Conservation (phyloP, 306 rosid species). For the Castanea sativa region DNA sequence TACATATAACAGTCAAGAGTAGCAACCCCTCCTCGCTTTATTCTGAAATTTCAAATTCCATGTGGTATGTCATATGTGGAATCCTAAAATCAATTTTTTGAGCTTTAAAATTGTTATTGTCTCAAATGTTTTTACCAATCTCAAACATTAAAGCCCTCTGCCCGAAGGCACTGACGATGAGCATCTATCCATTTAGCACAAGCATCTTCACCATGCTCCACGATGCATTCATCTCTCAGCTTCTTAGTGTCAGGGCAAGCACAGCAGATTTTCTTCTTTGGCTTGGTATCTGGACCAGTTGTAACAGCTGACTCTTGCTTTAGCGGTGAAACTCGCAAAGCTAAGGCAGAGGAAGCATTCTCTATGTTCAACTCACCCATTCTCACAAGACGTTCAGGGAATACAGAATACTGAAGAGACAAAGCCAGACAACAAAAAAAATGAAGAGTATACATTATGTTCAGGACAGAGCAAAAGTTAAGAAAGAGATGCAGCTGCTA, state of each 20-base stretch:
- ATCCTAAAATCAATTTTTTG: conserved; percentile 11
- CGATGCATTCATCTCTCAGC: conserved; percentile 86
- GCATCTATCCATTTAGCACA: conserved; percentile 92
- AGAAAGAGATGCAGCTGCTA: not conserved
- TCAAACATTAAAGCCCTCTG: conserved; percentile 85
- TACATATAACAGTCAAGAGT: conserved; percentile 27
- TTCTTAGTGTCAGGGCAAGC: conserved; percentile 81
- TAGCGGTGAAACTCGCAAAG: conserved; percentile 28
- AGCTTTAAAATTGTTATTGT: conserved; percentile 17
- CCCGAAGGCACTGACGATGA: conserved; percentile 73
- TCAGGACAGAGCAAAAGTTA: not conserved
- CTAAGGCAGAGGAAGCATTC: conserved; percentile 35
- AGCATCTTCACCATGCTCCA: conserved; percentile 81
- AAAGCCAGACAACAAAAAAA: not conserved
- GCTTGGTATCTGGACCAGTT: conserved; percentile 42
- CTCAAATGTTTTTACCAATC: conserved; percentile 7
- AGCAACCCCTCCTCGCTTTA: conserved; percentile 14
- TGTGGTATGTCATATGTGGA: conserved; percentile 9
- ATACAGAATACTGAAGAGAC: not conserved
- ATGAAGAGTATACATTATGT: not conserved
- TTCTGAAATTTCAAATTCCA: conserved; percentile 22
- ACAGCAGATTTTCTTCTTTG: conserved; percentile 86
- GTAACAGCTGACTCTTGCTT: conserved; percentile 19
- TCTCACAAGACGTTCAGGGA: conserved; percentile 4
- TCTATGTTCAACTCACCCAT: conserved; percentile 53